Conservation (phyloP, 768 basidiomycete genomes). For the Panaeolus cyanescens region DNA sequence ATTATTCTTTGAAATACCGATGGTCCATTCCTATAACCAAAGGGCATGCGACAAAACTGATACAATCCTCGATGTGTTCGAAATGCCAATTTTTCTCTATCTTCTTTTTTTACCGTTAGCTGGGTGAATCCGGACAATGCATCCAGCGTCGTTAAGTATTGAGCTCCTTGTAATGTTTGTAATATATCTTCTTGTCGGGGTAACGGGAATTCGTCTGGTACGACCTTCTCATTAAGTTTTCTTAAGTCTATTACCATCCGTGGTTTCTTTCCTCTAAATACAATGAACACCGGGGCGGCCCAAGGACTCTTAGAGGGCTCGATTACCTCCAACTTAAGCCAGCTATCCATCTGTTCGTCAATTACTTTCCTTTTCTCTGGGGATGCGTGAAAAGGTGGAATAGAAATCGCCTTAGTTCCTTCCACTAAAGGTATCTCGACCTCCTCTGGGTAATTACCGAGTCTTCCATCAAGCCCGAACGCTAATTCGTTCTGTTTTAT, state of each 20-base stretch:
- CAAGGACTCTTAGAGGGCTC: slow-evolving; percentile 44
- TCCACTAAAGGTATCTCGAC: slow-evolving; percentile 25
- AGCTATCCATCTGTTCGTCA: slow-evolving; percentile 20
- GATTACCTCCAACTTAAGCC: slow-evolving; percentile 34
- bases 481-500: slow-evolving; percentile 15
- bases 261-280: slow-evolving; percentile 37
- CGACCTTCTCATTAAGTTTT: no score
- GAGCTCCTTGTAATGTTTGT: slow-evolving; percentile 27
- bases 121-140: slow-evolving; percentile 39
- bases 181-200: slow-evolving; percentile 24
- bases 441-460: slow-evolving; percentile 23
- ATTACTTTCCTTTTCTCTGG: slow-evolving; percentile 26
- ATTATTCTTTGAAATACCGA: slow-evolving; percentile 43
- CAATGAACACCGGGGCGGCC: slow-evolving; percentile 31
- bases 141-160: slow-evolving; percentile 31
- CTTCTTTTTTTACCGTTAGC: slow-evolving; percentile 13
- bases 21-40: slow-evolving; percentile 37
- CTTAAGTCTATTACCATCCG: slow-evolving; percentile 35
- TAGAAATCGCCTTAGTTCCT: no score
- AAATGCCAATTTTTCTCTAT: neutral
- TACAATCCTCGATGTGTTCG: slow-evolving; percentile 31
- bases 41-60: slow-evolving; percentile 44
- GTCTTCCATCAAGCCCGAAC: slow-evolving; percentile 31
- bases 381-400: no score
- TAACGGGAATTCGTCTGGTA: slow-evolving; percentile 15